phyloP scores from a whole-genome alignment of 2,329 filamentous ascomycete genomes.

The Cordyceps tenuipes region DNA sequence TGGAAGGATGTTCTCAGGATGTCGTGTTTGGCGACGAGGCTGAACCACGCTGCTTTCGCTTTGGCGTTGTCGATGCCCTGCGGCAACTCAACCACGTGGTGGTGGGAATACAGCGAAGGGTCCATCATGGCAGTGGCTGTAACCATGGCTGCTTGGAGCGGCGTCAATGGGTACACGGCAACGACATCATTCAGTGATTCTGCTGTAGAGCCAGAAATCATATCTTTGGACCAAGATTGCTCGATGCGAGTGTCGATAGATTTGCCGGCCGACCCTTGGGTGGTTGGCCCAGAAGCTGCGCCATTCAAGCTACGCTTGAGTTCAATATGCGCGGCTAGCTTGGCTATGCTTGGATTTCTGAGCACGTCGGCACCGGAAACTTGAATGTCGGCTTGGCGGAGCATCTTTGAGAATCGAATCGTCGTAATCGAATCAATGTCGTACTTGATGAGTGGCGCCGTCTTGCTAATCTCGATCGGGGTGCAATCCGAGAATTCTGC shows the following conservation, averaged over 20 bases:
- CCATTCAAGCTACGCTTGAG: not conserved
- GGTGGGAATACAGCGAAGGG: slow-evolving; percentile 16
- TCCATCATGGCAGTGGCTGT: slow-evolving; percentile 14
- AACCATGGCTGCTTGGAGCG: slow-evolving; percentile 17
- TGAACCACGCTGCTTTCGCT: slow-evolving; percentile 14
- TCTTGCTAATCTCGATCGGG: slow-evolving; percentile 19
- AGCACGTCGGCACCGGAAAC: slow-evolving; percentile 28
- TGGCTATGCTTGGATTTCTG: slow-evolving; percentile 23
- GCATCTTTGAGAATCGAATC: slow-evolving; percentile 24
- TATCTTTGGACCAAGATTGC: slow-evolving; percentile 6
- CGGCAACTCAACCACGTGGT: slow-evolving; percentile 11
- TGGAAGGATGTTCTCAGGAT: slow-evolving; percentile 23
- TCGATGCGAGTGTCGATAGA: not conserved
- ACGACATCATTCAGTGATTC: slow-evolving; percentile 13
- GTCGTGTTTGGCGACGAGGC: slow-evolving; percentile 15
- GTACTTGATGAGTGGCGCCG: slow-evolving; percentile 24
- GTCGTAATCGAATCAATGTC: slow-evolving; percentile 26
- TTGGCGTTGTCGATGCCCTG: slow-evolving; percentile 8
- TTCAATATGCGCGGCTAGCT: slow-evolving; percentile 13
- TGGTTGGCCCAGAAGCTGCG: not conserved
- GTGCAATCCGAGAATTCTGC: not conserved
- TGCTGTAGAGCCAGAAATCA: not conserved
- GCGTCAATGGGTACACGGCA: slow-evolving; percentile 20
- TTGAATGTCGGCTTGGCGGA: slow-evolving; percentile 20
- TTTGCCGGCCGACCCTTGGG: not conserved